phyloP scores from a whole-genome alignment of 495 filamentous ascomycete genomes.

The Tetracladium setigerum region DNA sequence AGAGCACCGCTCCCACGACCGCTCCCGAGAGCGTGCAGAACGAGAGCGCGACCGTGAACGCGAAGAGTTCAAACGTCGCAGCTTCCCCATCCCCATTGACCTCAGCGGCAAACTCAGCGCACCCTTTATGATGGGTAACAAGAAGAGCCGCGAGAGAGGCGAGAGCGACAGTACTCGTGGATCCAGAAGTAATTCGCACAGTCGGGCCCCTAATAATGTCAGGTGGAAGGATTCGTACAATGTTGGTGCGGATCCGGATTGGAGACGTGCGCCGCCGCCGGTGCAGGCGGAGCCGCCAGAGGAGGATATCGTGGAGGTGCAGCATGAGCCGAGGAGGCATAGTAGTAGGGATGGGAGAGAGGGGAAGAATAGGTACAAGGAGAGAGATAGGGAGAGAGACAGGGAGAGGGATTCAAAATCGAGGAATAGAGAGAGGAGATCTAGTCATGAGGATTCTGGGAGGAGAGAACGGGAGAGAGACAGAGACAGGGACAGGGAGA shows the following conservation, averaged over 20 bases:
- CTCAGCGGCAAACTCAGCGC: conserved; percentile 14
- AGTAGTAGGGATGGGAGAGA: neutral
- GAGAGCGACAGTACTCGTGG: neutral
- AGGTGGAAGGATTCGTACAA: conserved; percentile 17
- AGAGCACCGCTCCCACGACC: too few relatives aligned
- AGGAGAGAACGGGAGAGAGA: conserved; percentile 10
- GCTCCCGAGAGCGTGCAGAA: neutral
- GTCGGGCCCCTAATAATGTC: conserved; percentile 5
- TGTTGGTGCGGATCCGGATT: neutral
- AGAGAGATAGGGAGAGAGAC: neutral
- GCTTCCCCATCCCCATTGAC: conserved; percentile 15
- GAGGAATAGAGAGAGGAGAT: neutral
- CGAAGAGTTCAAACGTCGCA: conserved; percentile 7
- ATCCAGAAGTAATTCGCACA: neutral
- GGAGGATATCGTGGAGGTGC: neutral
- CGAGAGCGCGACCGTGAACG: neutral
- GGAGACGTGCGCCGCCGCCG: neutral
- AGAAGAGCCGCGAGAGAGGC: neutral
- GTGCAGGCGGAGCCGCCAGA: neutral
- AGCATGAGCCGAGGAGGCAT: neutral
- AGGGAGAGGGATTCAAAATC: neutral
- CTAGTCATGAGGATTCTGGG: conserved; percentile 5
- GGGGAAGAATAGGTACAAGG: neutral
- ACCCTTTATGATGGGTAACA: conserved; percentile 15
- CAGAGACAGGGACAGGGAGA: conserved; percentile 1